phyloP scores from a whole-genome alignment of 2,329 filamentous ascomycete species.

The Colletotrichum gloeosporioides region DNA sequence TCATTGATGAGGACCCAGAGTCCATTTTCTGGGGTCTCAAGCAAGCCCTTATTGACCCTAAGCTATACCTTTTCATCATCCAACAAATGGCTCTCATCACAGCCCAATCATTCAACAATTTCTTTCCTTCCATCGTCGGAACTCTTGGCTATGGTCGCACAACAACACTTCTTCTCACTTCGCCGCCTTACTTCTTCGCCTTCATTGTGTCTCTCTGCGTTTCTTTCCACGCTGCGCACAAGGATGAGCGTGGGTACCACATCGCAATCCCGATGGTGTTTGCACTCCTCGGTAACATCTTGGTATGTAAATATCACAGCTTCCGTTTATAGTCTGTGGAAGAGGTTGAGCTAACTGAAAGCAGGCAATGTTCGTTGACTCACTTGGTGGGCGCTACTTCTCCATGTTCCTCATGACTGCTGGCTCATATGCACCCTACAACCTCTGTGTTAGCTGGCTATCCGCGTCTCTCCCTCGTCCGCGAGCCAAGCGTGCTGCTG shows the following conservation, averaged over 20 bases:
- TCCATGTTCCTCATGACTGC: constrained; percentile 30
- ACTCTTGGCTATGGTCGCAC: constrained; percentile 59
- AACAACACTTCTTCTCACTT: constrained; percentile 59
- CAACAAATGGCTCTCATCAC: constrained; percentile 28
- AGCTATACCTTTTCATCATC: constrained; percentile 23
- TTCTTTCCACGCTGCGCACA: constrained; percentile 65
- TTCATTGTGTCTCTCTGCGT: constrained; percentile 62
- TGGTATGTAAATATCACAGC: not conserved
- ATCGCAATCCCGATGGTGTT: constrained; percentile 51
- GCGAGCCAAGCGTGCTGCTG: constrained; percentile 39
- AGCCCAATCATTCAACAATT: constrained; percentile 38
- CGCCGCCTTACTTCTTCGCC: constrained; percentile 60
- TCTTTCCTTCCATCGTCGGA: constrained; percentile 56
- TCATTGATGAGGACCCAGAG: constrained; percentile 1
- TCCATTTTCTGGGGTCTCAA: constrained; percentile 10
- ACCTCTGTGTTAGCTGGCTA: constrained; percentile 37
- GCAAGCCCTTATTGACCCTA: not conserved
- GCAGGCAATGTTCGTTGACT: not conserved
- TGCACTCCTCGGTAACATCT: constrained; percentile 42
- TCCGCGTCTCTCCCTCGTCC: constrained; percentile 33
- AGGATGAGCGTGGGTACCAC: constrained; percentile 66
- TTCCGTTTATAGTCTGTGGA: rapidly evolving
- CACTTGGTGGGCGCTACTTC: constrained; percentile 23
- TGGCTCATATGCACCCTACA: constrained; percentile 38
- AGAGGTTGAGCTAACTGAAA: not conserved